A percentile compares a stretch with the other conserved stretches of the same genome.
Conservation (phyloP, 176 grass and related monocot species). For the Sorghum bicolor region DNA sequence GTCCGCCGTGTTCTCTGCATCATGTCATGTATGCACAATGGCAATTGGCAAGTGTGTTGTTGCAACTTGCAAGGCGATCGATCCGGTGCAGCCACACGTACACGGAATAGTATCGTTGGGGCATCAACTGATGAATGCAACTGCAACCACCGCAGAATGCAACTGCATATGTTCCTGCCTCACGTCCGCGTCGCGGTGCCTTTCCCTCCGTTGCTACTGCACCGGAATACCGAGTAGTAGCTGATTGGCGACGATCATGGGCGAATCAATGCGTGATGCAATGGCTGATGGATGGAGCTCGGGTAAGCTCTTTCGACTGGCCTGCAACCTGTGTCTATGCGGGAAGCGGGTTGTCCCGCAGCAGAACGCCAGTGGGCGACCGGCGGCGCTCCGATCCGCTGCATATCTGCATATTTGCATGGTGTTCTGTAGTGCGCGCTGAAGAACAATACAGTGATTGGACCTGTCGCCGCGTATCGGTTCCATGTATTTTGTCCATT, state of each 20-base stretch:
- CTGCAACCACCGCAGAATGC: background rate
- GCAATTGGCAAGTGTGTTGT: conserved; percentile 4
- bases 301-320: background rate
- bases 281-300: background rate
- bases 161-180: conserved; percentile 3
- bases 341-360: background rate
- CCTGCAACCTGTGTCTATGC: background rate
- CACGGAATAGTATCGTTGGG: background rate
- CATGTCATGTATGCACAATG: background rate
- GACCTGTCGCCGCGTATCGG: background rate
- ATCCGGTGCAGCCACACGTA: background rate
- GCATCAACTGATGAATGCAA: background rate
- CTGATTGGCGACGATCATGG: background rate
- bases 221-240: background rate
- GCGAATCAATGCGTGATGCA: conserved; percentile 24
- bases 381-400: background rate
- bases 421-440: background rate
- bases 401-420: background rate
- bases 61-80: background rate
- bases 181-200: conserved; percentile 1
- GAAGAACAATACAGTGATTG: background rate
- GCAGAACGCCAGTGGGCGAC: background rate
- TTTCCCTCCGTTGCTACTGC: background rate
- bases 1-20: background rate
- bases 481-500: background rate